Percentiles rank a stretch among this genome's conserved stretches.
Conservation (phyloP, 495 filamentous ascomycete species). For the Daldinia loculata region DNA sequence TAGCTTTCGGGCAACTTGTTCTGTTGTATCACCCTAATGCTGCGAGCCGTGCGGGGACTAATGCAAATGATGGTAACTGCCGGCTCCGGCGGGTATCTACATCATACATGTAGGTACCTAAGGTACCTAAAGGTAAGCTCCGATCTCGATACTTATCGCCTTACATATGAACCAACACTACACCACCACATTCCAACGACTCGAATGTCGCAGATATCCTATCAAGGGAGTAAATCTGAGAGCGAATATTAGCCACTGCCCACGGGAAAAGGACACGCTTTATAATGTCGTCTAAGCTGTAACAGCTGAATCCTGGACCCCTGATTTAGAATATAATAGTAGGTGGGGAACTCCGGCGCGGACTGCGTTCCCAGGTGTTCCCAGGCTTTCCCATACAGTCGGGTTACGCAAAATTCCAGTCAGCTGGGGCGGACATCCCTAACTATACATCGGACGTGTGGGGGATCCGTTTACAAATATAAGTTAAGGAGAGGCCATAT, state of each 20-base stretch:
- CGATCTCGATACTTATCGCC: neutral
- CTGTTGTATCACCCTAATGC: neutral
- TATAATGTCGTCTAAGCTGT: neutral
- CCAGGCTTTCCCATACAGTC: neutral
- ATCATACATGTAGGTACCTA: neutral
- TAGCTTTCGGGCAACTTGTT: neutral
- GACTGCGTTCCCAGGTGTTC: neutral
- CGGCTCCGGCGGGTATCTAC: slow-evolving; percentile 9
- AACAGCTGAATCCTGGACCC: neutral
- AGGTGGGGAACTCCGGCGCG: slow-evolving; percentile 37
- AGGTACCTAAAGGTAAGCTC: neutral
- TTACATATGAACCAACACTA: neutral
- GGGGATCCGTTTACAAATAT: slow-evolving; percentile 27
- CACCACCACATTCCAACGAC: neutral
- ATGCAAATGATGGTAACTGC: slow-evolving; percentile 1
- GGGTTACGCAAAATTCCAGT: slow-evolving; percentile 8
- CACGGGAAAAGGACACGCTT: neutral
- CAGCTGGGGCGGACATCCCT: slow-evolving; percentile 3
- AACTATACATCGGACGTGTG: slow-evolving; percentile 17
- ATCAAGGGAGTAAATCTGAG: neutral
- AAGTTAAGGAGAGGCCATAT: neutral
- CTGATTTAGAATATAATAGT: neutral
- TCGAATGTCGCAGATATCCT: neutral
- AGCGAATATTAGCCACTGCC: neutral
- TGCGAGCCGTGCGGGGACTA: slow-evolving; percentile 1